These are phyloP conservation scores for Royoungia palumana DNA, from an alignment of 768 basidiomycete species.

Conservation along the genomic window DNA sequence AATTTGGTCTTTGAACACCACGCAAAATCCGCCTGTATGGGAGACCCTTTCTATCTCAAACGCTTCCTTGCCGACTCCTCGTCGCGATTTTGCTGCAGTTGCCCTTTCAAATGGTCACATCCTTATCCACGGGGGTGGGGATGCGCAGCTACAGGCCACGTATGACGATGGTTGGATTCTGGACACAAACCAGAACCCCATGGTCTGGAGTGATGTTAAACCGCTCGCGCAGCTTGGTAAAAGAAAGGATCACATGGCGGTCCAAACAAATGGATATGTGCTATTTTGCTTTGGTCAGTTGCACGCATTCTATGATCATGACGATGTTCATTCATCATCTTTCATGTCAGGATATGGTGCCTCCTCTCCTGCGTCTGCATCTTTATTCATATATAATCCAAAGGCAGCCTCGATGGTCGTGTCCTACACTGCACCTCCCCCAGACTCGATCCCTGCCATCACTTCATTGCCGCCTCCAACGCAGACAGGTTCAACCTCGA, in stretches of 20 bases:
- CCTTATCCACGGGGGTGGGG: constrained; percentile 77
- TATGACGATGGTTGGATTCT: constrained; percentile 70
- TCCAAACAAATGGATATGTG: constrained; percentile 55
- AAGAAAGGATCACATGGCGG: constrained; percentile 73
- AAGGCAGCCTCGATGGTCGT: constrained; percentile 38
- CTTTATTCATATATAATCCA: constrained; percentile 52
- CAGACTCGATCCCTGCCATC: constrained; percentile 26
- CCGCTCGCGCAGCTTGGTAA: constrained; percentile 56
- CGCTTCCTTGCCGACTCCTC: constrained; percentile 48
- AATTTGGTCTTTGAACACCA: constrained; percentile 64
- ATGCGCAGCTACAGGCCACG: constrained; percentile 50
- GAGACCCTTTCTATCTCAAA: constrained; percentile 36
- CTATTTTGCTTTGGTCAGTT: constrained; percentile 76
- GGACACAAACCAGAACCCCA: constrained; percentile 51
- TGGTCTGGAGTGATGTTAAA: constrained; percentile 55
- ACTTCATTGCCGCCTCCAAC: constrained; percentile 36
- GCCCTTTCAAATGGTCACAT: constrained; percentile 50
- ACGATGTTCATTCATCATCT: constrained; percentile 24
- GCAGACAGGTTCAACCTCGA: constrained; percentile 25
- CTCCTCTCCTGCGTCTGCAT: constrained; percentile 43
- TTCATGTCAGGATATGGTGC: constrained; percentile 26
- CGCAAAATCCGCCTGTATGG: constrained; percentile 49
- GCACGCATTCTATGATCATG: not conserved
- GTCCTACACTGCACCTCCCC: constrained; percentile 36
- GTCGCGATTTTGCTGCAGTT: constrained; percentile 60